Base-by-base conservation (phyloP, 1,284 basidiomycete species). In the Boletus semigastroideus region DNA sequence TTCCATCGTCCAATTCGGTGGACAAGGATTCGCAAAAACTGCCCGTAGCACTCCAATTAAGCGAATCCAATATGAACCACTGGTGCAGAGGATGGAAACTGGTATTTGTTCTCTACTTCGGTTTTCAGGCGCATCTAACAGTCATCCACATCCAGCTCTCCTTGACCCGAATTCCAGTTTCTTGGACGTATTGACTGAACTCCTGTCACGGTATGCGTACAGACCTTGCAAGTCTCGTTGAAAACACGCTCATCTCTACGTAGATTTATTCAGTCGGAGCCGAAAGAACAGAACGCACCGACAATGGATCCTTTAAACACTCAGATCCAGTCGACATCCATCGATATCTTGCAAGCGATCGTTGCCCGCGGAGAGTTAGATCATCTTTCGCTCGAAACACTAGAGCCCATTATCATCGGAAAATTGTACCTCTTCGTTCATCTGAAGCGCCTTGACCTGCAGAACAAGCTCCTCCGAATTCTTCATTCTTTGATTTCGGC, bases 391-490 rank as follows among this genome's bases (percentile, higher is more conserved):
- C 72, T 92, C 3, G 79, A 84, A 51, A 73, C 74, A 20, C 76
- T 94, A 44, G 89, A 96, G 67, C 77, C 81, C 1, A 78, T 79
- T 1, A 76, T 97, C 34, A 76, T 94, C 40, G 80, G 81, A 45
- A 90, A 92, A 63, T 77, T 98, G 2, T 91, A 86, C 60, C 74
- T 83, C 45, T 86, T 81, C 28, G 76, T 97, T 17, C 86, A 93
- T 58, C 74, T 75, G 20, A 74, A 74, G 17, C 79, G 85, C 30
- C 78, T 94, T 33, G 89, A 94, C 59, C 75, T 94, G 14, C 94
- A 97, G 70, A 94, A 93, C 76, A 95, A 94, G 65, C 81, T 98
- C 51, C 82, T 99, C 1, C 93, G 94, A 59, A 82, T 96, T 10
- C 78, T 99, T 1, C 94, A 98, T 64, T 88, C 91, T 0, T 74